These are phyloP conservation scores for Strigomonas culicis DNA, from an alignment of 208 protist genomes.

Conservation along the genomic window DNA sequence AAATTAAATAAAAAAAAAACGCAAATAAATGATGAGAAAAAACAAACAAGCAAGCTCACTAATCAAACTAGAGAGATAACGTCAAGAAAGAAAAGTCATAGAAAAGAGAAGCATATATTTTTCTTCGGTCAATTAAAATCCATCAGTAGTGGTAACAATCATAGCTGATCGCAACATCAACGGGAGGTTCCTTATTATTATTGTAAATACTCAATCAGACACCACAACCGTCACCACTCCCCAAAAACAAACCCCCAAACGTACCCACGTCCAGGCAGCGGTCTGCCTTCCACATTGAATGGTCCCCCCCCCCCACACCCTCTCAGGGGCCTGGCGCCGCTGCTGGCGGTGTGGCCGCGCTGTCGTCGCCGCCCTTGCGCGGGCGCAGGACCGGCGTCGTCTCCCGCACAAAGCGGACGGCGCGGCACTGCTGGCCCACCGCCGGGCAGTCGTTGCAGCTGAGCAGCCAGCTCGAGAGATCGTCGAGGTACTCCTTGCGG, in stretches of 20 bases:
- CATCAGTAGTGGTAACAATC: neutral
- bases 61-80: neutral
- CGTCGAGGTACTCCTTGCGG: conserved; percentile 42
- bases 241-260: no score
- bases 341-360: neutral
- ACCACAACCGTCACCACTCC: no score
- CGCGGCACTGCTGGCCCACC: conserved; percentile 41
- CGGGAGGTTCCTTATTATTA: no score
- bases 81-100: neutral
- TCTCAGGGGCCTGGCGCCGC: neutral
- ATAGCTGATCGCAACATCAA: neutral
- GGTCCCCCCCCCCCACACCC: neutral
- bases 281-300: neutral
- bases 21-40: neutral
- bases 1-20: conserved; percentile 10
- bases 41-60: neutral
- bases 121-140: neutral
- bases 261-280: neutral
- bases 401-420: conserved; percentile 45
- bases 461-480: conserved; percentile 55
- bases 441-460: conserved; percentile 52
- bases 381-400: conserved; percentile 33
- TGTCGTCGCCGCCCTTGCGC: neutral
- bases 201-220: no score
- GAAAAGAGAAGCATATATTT: neutral